Evolutionary conservation across 139 green algal genomes (phyloP).

Genomic region (Micromonas pusilla): DNA sequence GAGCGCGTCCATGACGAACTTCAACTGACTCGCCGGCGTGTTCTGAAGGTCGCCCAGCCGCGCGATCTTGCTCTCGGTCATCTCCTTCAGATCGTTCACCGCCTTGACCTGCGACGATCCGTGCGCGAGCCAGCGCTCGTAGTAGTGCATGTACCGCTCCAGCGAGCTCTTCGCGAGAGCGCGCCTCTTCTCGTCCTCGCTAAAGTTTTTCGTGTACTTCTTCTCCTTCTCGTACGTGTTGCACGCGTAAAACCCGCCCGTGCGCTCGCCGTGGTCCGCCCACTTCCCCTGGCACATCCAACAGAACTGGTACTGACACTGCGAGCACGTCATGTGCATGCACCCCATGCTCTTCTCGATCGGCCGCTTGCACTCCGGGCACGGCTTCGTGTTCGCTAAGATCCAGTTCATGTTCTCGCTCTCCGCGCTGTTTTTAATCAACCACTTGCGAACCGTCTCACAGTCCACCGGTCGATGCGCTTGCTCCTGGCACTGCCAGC

Average conservation of each 20-base stretch:
- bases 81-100: conserved; percentile 35
- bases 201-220: conserved; percentile 39
- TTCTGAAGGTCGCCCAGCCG: conserved; percentile 64
- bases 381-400: conserved; percentile 75
- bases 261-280: conserved; percentile 88
- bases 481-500: conserved; percentile 59
- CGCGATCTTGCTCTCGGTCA: conserved; percentile 55
- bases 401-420: conserved; percentile 75
- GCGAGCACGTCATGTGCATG: conserved; percentile 83
- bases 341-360: conserved; percentile 84
- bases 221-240: conserved; percentile 84
- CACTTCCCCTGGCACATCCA: conserved; percentile 74
- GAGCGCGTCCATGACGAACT: conserved; percentile 83
- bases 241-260: conserved; percentile 93
- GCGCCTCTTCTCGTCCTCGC: conserved; percentile 62
- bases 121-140: conserved; percentile 59
- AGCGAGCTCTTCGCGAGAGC: conserved; percentile 78
- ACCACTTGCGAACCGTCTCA: conserved; percentile 49
- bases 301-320: conserved; percentile 61
- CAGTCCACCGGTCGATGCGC: conserved; percentile 70
- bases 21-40: conserved; percentile 78
- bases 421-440: conserved; percentile 72
- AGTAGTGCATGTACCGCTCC: conserved; percentile 85
- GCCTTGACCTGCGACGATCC: conserved; percentile 34
- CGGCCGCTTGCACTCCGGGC: conserved; percentile 73